phyloP scores from a whole-genome alignment of 345 rosid genomes.

The Dimocarpus longan region DNA sequence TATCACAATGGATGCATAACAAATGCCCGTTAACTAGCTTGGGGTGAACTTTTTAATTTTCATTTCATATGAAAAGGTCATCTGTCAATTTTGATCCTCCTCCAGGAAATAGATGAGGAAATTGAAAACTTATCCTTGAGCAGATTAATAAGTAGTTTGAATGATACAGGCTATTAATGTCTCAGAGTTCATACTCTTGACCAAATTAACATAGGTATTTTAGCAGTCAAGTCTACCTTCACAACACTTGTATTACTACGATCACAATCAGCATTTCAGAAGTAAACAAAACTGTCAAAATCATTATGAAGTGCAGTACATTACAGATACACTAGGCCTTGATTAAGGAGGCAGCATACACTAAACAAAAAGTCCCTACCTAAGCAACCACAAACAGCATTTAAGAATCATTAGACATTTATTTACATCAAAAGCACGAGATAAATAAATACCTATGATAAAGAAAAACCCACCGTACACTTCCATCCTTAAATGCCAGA shows the following conservation, averaged over 20 bases:
- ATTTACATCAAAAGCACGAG: neutral
- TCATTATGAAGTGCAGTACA: neutral
- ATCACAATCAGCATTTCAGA: neutral
- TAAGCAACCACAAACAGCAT: neutral
- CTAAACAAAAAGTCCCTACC: neutral
- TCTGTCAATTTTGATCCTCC: neutral
- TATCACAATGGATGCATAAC: no score
- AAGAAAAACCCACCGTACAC: neutral
- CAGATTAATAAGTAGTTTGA: no score
- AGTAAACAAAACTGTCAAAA: neutral
- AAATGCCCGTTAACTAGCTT: no score
- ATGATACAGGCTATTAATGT: neutral
- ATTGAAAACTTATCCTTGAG: no score
- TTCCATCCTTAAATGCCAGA: neutral
- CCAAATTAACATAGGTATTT: neutral
- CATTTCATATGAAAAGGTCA: no score
- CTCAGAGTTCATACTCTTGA: neutral
- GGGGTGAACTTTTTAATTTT: neutral
- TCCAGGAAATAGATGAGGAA: no score
- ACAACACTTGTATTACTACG: neutral
- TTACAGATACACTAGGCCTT: slow-evolving; percentile 1
- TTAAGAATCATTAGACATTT: neutral
- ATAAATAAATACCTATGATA: neutral
- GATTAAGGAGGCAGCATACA: neutral
- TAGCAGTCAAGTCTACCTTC: neutral